These are phyloP conservation scores for Seiridium unicorne DNA, from an alignment of 2,329 filamentous ascomycete species.

Conservation along the genomic window DNA sequence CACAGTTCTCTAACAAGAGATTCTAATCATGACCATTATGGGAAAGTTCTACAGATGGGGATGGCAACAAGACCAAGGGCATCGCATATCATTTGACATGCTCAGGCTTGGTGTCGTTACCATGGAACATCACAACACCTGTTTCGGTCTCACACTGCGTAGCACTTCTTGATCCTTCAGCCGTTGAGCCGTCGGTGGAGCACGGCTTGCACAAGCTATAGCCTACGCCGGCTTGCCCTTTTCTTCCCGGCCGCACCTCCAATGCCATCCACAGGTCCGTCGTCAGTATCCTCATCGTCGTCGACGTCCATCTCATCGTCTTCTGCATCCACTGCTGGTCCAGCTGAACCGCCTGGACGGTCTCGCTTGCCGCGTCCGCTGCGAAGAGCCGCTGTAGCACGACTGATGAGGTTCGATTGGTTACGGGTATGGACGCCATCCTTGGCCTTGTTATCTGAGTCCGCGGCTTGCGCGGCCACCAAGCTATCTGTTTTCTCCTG, in stretches of 20 bases:
- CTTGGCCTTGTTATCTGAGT: constrained; percentile 16
- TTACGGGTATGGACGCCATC: constrained; percentile 20
- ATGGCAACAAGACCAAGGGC: too few species aligned
- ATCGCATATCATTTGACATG: too few species aligned
- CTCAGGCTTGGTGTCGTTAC: too few species aligned
- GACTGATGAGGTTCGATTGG: constrained; percentile 21
- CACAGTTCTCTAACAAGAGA: too few species aligned
- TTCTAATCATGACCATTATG: too few species aligned
- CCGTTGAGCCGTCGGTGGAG: too few species aligned
- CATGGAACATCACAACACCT: too few species aligned
- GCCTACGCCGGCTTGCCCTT: constrained; percentile 54
- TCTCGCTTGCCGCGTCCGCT: constrained; percentile 13
- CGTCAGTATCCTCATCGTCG: constrained; percentile 45
- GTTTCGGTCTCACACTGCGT: too few species aligned
- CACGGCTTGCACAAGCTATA: constrained; percentile 30
- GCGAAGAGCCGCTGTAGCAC: constrained; percentile 16
- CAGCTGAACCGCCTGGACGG: constrained; percentile 16
- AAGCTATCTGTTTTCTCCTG: constrained; percentile 47
- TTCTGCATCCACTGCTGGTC: constrained; percentile 29
- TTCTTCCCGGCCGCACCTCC: constrained; percentile 38
- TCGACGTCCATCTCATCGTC: constrained; percentile 55
- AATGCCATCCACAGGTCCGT: constrained; percentile 41
- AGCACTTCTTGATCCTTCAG: too few species aligned
- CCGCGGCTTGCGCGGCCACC: constrained; percentile 41
- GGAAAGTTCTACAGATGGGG: too few species aligned